A percentile compares a stretch with the other conserved stretches of the same genome.
These are phyloP conservation scores for Fusarium brevicatenulatum DNA, from an alignment of 2,329 filamentous ascomycete genomes.

Conservation along the genomic window DNA sequence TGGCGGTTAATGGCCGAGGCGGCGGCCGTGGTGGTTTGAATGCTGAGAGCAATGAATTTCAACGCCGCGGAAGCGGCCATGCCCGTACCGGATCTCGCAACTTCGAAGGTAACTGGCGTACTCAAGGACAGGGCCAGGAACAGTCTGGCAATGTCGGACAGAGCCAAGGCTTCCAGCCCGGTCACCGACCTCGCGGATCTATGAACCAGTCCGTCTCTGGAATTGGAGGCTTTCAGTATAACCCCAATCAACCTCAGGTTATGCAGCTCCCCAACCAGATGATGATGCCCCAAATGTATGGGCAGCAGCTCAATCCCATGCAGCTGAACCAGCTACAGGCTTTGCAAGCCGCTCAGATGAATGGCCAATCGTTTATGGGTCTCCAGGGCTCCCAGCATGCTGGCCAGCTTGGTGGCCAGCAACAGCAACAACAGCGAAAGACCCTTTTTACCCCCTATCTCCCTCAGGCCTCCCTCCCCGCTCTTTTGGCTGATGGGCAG, in stretches of 20 bases:
- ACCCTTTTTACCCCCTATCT: constrained; percentile 98
- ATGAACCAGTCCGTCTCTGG: constrained; percentile 86
- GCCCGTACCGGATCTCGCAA: constrained; percentile 87
- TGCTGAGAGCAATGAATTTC: constrained; percentile 68
- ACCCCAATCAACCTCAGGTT: constrained; percentile 82
- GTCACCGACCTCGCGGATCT: constrained; percentile 86
- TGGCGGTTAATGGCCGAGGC: constrained; percentile 80
- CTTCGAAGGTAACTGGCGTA: constrained; percentile 98
- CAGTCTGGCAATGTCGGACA: constrained; percentile 59
- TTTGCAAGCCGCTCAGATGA: constrained; percentile 87
- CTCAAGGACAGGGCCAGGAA: constrained; percentile 75
- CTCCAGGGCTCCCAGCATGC: constrained; percentile 78
- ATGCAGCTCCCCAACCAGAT: constrained; percentile 89
- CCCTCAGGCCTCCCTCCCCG: constrained; percentile 91
- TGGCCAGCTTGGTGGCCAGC: constrained; percentile 70
- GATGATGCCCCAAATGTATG: constrained; percentile 86
- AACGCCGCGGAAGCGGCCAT: constrained; percentile 83
- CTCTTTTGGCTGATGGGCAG: constrained; percentile 88
- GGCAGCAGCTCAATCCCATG: constrained; percentile 87
- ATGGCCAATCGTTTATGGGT: constrained; percentile 77
- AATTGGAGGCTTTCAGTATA: constrained; percentile 88
- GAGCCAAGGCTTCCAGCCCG: constrained; percentile 84
- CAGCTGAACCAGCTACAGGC: constrained; percentile 92
- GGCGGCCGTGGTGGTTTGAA: constrained; percentile 75
- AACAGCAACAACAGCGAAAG: constrained; percentile 92